Evolutionary conservation across 768 basidiomycete species (phyloP).

Genomic region (Chalciporus chontae): DNA sequence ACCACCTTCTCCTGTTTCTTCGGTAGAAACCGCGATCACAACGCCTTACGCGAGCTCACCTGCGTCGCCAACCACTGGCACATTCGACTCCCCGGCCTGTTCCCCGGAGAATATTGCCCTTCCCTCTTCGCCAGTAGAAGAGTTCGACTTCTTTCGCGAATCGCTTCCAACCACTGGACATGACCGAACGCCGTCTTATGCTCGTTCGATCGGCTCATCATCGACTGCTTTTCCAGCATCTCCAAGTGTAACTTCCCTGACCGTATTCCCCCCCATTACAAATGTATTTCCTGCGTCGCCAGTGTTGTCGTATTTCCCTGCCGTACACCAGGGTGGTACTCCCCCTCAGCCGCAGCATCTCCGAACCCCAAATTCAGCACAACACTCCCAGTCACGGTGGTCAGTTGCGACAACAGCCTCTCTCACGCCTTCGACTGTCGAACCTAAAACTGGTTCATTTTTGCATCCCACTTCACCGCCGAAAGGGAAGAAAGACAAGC

Average conservation of each 20-base stretch:
- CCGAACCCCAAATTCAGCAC: background rate
- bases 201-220: background rate
- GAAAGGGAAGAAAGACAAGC: constrained; percentile 21
- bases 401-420: constrained; percentile 32
- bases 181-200: constrained; percentile 5
- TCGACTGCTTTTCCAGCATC: constrained; percentile 6
- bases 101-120: constrained; percentile 24
- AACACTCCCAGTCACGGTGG: constrained; percentile 23
- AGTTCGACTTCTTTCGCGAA: constrained; percentile 5
- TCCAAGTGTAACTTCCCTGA: constrained; percentile 2
- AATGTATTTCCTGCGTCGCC: constrained; percentile 11
- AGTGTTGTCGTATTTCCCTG: background rate
- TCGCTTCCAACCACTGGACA: background rate
- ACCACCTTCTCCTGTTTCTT: background rate
- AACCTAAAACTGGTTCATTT: constrained; percentile 4
- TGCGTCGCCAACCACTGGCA: constrained; percentile 18
- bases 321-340: background rate
- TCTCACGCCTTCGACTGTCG: constrained; percentile 15
- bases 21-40: constrained; percentile 20
- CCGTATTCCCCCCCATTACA: constrained; percentile 1
- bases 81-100: constrained; percentile 16
- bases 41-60: constrained; percentile 21
- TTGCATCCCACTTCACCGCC: constrained; percentile 12
- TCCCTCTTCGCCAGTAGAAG: constrained; percentile 22
- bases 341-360: background rate